Base-by-base conservation (phyloP, 805 yeast genomes). In the Naumovozyma castellii region DNA sequence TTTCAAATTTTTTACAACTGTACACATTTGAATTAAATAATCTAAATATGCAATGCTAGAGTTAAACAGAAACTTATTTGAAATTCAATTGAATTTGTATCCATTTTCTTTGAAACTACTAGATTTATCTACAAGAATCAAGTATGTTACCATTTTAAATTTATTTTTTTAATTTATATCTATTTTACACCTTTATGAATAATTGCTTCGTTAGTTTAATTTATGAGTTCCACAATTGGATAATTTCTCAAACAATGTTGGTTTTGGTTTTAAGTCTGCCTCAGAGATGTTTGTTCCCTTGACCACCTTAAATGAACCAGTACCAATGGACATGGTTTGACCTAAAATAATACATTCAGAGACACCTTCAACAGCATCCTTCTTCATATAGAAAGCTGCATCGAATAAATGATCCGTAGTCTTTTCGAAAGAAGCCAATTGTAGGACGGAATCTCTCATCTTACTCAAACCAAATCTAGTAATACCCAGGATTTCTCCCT, bases 371-470 rank as follows among this genome's bases (percentile, higher is more conserved):
- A 92, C 84, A 50, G 79, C 74, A 64, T 92, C 99, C 17, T 80
- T 81, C 72, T 92, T 92, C 96, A 88, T 90, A 65, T 81, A 92
- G 71, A 90, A 92, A 0, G 97, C 88, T 2, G 99, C 99, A 62
- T 92, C 98, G 54, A 92, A 92, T 61, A 92, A 72, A 65, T 92
- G 99, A 61, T 92, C 99, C 0, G 98, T 90, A 3, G 99, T 92
- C 68, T 92, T 92, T 61, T 92, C 99, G 60, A 92, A 92, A 13
- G 95, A 84, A 0, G 99, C 99, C 57, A 92, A 71, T 63, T 92
- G 98, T 57, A 92, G 69, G 19, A 92, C 99, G 20, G 95, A 84
- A 64, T 92, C 98, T 67, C 98, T 80, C 97, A 92, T 92, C 63
- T 94, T 92, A 54, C 96, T 90, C 51, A 92, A 71, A 50, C 99